phyloP scores from a whole-genome alignment of 257 asterid genomes.

The Scutellaria minor region DNA sequence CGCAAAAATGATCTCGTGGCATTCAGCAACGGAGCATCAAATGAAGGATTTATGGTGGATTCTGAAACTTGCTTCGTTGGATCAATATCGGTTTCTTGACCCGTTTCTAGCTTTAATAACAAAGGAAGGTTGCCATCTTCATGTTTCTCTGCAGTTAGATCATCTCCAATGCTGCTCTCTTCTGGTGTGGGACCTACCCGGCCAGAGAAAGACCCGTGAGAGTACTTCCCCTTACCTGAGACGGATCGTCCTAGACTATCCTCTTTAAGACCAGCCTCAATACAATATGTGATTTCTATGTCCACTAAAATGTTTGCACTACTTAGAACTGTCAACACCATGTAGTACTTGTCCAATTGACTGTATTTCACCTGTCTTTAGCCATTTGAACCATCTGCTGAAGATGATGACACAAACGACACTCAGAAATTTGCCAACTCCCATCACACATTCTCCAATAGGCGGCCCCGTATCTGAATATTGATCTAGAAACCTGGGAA shows the following conservation, averaged over 20 bases:
- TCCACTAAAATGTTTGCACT: not conserved
- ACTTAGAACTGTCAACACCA: not conserved
- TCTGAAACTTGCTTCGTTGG: not conserved
- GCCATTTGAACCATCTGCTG: not conserved
- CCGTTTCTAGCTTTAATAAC: too few relatives aligned
- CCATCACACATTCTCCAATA: constrained; percentile 4
- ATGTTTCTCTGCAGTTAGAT: too few relatives aligned
- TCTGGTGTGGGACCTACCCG: too few relatives aligned
- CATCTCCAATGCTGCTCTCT: too few relatives aligned
- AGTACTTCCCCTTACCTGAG: too few relatives aligned
- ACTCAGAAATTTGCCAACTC: constrained; percentile 15
- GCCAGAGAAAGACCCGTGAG: too few relatives aligned
- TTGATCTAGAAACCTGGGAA: constrained; percentile 22
- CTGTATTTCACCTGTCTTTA: not conserved
- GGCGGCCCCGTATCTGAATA: constrained; percentile 5
- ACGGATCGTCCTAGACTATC: not conserved
- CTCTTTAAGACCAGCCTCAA: not conserved
- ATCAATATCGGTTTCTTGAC: not conserved
- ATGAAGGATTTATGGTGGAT: not conserved
- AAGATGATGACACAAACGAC: not conserved
- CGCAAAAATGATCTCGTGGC: not conserved
- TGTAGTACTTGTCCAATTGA: constrained; percentile 12
- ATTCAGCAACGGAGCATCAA: not conserved
- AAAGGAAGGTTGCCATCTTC: too few relatives aligned
- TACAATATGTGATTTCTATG: not conserved